phyloP scores from a whole-genome alignment of 2,329 filamentous ascomycete genomes.

The Xylariaceae sp. region DNA sequence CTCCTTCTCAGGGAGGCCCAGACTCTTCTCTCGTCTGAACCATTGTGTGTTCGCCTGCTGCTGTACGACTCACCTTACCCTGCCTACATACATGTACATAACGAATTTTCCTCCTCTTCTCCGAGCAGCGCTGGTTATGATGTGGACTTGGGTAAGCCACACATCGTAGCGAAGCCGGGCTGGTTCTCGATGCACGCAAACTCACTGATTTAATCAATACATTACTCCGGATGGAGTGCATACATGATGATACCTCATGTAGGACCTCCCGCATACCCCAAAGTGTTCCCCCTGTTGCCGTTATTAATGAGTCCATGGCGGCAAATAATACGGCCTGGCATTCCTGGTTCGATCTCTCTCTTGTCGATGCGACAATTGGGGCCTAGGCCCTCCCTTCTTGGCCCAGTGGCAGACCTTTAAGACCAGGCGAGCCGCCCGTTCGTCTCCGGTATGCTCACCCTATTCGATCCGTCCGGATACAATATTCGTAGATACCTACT shows the following conservation, averaged over 20 bases:
- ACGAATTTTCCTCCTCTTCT: neutral
- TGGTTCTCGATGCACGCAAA: constrained; percentile 8
- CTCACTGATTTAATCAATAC: neutral
- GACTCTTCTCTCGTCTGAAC: neutral
- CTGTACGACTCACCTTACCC: constrained; percentile 13
- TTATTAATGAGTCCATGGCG: too few species aligned
- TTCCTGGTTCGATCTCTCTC: too few species aligned
- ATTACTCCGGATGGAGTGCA: neutral
- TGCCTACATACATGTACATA: constrained; percentile 8
- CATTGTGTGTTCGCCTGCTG: constrained; percentile 9
- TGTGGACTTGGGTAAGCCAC: neutral
- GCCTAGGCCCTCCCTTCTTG: too few species aligned
- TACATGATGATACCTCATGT: neutral
- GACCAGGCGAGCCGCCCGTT: too few species aligned
- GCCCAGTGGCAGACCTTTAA: too few species aligned
- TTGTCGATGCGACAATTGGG: too few species aligned
- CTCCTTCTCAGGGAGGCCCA: neutral
- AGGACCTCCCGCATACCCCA: neutral
- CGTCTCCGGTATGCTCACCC: too few species aligned
- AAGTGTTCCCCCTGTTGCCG: neutral
- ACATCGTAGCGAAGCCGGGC: constrained; percentile 7
- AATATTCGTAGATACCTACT: too few species aligned
- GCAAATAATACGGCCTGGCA: too few species aligned
- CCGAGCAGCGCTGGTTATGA: neutral
- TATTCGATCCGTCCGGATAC: too few species aligned